Conservation (phyloP, 345 rosid genomes). For the Eucalyptus paniculata region DNA sequence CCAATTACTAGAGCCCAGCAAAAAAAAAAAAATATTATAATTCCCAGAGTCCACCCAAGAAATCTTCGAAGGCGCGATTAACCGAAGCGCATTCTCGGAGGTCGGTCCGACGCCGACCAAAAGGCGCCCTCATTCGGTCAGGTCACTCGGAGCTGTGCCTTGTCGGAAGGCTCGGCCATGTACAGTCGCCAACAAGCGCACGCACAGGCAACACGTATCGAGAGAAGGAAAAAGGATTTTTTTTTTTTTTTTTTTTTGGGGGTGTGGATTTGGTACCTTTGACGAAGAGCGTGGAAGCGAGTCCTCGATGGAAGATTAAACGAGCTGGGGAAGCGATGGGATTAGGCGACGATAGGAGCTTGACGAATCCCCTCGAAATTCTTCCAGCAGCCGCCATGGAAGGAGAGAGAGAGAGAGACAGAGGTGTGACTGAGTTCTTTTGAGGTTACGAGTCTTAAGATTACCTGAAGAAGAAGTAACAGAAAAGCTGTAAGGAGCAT, state of each 20-base stretch:
- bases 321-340: background rate
- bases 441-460: background rate
- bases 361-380: background rate
- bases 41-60: background rate
- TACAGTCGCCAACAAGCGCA: background rate
- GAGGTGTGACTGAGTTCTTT: background rate
- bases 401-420: background rate
- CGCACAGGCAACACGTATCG: background rate
- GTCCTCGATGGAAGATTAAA: constrained; percentile 5
- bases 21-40: background rate
- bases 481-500: background rate
- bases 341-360: background rate
- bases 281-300: constrained; percentile 19
- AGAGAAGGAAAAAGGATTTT: background rate
- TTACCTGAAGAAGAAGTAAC: background rate
- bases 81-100: background rate
- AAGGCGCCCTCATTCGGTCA: background rate
- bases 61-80: background rate
- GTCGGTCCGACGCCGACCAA: background rate
- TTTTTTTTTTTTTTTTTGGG: no score
- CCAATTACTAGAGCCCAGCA: background rate
- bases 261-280: constrained; percentile 7
- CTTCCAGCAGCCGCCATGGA: constrained; percentile 12
- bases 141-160: background rate
- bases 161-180: background rate